Evolutionary conservation across 768 basidiomycete species (phyloP).

Genomic region (Boletus vermiculosoides): DNA sequence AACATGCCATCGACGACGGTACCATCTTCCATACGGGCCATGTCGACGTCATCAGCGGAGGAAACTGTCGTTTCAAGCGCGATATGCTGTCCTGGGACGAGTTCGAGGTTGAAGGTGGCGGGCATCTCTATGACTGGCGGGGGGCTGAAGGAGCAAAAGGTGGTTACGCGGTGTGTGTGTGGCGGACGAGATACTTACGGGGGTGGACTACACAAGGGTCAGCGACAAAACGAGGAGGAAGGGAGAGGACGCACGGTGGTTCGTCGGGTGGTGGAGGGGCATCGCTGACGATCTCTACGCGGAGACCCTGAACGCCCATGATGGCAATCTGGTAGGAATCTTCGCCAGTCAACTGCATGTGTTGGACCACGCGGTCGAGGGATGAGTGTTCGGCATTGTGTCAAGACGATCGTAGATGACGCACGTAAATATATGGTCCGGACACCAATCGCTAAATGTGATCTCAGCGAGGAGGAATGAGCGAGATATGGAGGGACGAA

Average conservation of each 20-base stretch:
- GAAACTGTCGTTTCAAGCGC: conserved; percentile 76
- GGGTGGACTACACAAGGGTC: conserved; percentile 39
- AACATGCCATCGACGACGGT: conserved; percentile 82
- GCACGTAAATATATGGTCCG: conserved; percentile 81
- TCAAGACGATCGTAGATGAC: conserved; percentile 27
- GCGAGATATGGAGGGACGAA: conserved; percentile 38
- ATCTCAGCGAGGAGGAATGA: conserved; percentile 21
- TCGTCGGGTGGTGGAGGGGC: conserved; percentile 83
- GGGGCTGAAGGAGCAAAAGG: conserved; percentile 34
- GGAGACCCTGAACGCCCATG: conserved; percentile 75
- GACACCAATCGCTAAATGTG: conserved; percentile 65
- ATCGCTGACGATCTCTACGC: conserved; percentile 85
- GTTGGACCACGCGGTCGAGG: conserved; percentile 23
- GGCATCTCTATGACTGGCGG: conserved; percentile 86
- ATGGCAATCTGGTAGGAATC: conserved; percentile 90
- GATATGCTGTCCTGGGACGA: conserved; percentile 74
- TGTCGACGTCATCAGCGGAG: conserved; percentile 81
- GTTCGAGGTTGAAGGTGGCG: conserved; percentile 79
- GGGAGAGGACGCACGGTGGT: conserved; percentile 55
- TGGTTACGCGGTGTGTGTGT: conserved; percentile 8
- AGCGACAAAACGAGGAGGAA: conserved; percentile 4
- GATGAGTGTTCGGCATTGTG: conserved; percentile 10
- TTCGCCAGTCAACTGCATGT: conserved; percentile 67
- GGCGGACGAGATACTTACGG: conserved; percentile 41
- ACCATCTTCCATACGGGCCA: conserved; percentile 90